Conservation (phyloP, 345 rosid genomes). For the Cardamine occulta region DNA sequence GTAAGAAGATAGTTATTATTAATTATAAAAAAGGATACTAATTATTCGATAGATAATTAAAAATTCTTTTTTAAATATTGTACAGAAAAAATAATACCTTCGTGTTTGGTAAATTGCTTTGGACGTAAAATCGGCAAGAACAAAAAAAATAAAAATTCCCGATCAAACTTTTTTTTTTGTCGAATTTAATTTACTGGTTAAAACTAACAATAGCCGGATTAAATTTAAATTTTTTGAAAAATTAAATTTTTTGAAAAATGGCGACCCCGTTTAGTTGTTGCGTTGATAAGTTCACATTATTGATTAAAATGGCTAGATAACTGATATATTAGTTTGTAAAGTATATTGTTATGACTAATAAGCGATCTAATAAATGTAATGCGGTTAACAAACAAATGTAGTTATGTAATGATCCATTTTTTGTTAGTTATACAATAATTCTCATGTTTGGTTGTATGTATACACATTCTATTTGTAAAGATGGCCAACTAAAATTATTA, state of each 20-base stretch:
- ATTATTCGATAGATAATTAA: neutral
- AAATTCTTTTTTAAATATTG: no score
- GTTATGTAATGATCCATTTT: neutral
- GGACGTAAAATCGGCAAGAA: neutral
- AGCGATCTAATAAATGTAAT: neutral
- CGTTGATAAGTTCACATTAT: no score
- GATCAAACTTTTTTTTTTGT: neutral
- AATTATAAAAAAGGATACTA: no score
- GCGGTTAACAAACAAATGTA: neutral
- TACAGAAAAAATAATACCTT: neutral
- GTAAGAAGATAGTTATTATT: neutral
- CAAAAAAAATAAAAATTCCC: neutral
- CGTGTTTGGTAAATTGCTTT: neutral
- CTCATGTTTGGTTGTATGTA: slow-evolving; percentile 19
- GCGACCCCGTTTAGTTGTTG: no score
- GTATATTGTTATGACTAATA: neutral
- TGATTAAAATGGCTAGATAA: neutral
- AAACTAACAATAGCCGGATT: no score
- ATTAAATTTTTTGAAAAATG: no score
- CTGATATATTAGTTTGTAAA: slow-evolving; percentile 12
- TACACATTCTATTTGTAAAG: slow-evolving; percentile 25
- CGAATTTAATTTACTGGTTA: neutral
- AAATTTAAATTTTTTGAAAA: no score
- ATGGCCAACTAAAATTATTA: slow-evolving; percentile 15
- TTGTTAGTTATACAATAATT: neutral